Conservation (phyloP, 495 filamentous ascomycete genomes). For the Neurospora sp. region DNA sequence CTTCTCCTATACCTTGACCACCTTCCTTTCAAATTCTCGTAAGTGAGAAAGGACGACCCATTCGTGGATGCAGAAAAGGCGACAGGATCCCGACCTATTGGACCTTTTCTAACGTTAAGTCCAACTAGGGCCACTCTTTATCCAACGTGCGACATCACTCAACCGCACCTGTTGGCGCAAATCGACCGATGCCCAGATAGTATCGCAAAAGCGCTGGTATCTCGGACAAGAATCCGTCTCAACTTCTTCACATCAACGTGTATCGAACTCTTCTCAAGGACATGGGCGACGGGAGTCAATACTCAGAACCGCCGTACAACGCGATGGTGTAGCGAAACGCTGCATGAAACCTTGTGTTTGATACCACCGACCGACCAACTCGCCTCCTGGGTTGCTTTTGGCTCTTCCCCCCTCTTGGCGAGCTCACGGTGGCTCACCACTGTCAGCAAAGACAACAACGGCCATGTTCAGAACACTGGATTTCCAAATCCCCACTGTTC, state of each 20-base stretch:
- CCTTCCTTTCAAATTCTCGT: background rate
- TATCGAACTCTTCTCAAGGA: background rate
- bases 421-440: background rate
- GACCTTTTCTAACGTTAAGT: background rate
- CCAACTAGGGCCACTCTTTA: background rate
- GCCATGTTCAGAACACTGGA: background rate
- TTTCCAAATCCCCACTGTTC: background rate
- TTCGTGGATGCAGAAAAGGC: background rate
- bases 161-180: background rate
- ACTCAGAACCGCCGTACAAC: background rate
- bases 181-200: background rate
- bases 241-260: background rate
- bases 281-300: background rate
- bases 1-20: background rate
- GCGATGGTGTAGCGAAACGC: background rate
- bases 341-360: background rate
- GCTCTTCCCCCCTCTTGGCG: background rate
- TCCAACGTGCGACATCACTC: background rate
- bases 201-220: background rate
- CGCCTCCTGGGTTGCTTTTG: background rate
- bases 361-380: background rate
- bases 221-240: background rate
- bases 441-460: background rate
- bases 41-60: background rate
- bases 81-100: background rate